Percentiles rank a stretch among this genome's conserved stretches.
Evolutionary conservation across 495 filamentous ascomycete genomes (phyloP).

Genomic region (Elaphomyces granulatus): DNA sequence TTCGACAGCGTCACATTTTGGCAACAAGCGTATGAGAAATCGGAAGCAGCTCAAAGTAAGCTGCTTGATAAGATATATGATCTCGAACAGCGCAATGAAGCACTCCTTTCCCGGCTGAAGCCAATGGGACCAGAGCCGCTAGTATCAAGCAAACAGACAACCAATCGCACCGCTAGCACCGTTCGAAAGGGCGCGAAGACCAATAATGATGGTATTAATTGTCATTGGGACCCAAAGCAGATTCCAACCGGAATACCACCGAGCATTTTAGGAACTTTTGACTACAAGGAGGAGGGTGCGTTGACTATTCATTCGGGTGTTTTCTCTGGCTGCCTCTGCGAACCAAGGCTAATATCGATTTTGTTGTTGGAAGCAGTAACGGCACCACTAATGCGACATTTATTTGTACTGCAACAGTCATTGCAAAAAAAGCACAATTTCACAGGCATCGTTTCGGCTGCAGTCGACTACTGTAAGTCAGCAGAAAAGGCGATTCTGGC

Average conservation of each 20-base stretch:
- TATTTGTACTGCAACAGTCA: slow-evolving; percentile 20
- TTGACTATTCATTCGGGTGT: too few relatives aligned
- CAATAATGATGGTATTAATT: too few relatives aligned
- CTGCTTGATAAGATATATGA: slow-evolving; percentile 29
- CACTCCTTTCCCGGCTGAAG: slow-evolving; percentile 13
- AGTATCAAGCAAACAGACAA: slow-evolving; percentile 17
- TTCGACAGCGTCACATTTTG: slow-evolving; percentile 38
- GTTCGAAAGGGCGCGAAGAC: slow-evolving; percentile 16
- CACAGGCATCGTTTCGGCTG: slow-evolving; percentile 11
- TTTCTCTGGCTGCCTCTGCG: background rate
- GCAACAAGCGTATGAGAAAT: slow-evolving; percentile 33
- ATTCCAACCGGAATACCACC: background rate
- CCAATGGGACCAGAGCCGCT: slow-evolving; percentile 1
- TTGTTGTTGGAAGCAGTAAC: slow-evolving; percentile 5
- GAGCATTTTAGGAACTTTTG: background rate
- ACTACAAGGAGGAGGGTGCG: slow-evolving; percentile 6
- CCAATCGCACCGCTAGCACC: background rate
- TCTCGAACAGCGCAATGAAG: slow-evolving; percentile 24
- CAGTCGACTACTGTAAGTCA: slow-evolving; percentile 17
- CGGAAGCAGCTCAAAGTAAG: slow-evolving; percentile 30
- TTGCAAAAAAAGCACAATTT: slow-evolving; percentile 17
- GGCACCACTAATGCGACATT: slow-evolving; percentile 19
- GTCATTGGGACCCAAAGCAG: too few relatives aligned
- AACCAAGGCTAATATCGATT: too few relatives aligned
- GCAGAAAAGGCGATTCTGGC: slow-evolving; percentile 11